Conservation (phyloP, 352 stramenopile species). For the Pythium chondricola region DNA sequence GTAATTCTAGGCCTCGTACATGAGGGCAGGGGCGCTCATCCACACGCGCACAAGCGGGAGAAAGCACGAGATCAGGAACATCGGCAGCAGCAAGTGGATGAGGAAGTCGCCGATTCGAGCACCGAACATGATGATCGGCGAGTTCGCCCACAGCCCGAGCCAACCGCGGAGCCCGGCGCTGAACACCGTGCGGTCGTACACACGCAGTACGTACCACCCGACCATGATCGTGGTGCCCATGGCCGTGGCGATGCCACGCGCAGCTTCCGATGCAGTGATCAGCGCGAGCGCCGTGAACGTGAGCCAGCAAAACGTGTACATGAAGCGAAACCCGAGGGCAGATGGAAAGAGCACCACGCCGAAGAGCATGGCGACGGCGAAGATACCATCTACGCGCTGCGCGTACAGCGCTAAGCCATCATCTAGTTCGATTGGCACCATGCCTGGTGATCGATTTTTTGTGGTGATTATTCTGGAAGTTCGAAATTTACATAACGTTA, state of each 20-base stretch:
- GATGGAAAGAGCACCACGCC: conserved; percentile 45
- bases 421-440: conserved; percentile 1
- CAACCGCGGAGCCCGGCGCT: conserved; percentile 65
- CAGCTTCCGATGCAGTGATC: conserved; percentile 42
- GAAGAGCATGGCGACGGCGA: conserved; percentile 55
- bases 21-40: conserved; percentile 72
- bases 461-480: background rate
- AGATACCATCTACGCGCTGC: conserved; percentile 33
- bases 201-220: conserved; percentile 76
- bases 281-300: conserved; percentile 53
- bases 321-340: conserved; percentile 52
- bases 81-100: conserved; percentile 62
- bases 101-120: conserved; percentile 55
- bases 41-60: conserved; percentile 67
- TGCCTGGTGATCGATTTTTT: too few relatives aligned
- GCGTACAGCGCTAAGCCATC: conserved; percentile 6
- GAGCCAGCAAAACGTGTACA: conserved; percentile 81
- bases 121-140: conserved; percentile 47
- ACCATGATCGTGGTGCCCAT: conserved; percentile 85
- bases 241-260: conserved; percentile 65
- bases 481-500: too few relatives aligned
- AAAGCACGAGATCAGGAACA: conserved; percentile 72
- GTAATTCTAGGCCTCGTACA: conserved; percentile 28
- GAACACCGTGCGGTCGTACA: conserved; percentile 76
- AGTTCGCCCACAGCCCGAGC: conserved; percentile 72